Evolutionary conservation across 805 yeast genomes (phyloP).

Genomic region (Clavispora asparagi): DNA sequence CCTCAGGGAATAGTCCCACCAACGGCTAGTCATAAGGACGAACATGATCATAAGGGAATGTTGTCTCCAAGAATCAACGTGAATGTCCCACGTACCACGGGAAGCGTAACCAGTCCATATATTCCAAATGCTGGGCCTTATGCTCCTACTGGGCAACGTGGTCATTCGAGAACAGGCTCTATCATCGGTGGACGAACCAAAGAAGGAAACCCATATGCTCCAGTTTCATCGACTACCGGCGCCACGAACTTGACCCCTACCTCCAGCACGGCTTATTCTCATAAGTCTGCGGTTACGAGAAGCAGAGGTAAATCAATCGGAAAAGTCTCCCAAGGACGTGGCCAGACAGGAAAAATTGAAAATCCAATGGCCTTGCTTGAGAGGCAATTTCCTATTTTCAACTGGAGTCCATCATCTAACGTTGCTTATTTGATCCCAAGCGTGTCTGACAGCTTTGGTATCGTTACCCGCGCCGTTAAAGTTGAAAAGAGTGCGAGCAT

Average conservation of each 20-base stretch:
- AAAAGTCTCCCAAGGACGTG: conserved; percentile 1
- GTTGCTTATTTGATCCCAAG: conserved; percentile 25
- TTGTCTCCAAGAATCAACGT: background rate
- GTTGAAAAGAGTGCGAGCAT: conserved; percentile 21
- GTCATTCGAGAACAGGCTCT: conserved; percentile 38
- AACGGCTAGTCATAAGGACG: background rate
- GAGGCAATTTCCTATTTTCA: conserved; percentile 73
- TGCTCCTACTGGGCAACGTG: conserved; percentile 31
- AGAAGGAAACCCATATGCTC: conserved; percentile 35
- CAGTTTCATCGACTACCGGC: conserved; percentile 7
- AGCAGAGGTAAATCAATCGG: conserved; percentile 9
- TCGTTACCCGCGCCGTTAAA: conserved; percentile 23
- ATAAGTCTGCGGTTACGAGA: background rate
- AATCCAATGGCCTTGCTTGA: conserved; percentile 51
- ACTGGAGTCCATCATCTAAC: conserved; percentile 45
- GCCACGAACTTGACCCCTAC: background rate
- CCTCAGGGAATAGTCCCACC: background rate
- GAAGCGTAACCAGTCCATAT: conserved; percentile 28
- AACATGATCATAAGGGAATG: background rate
- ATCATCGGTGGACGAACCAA: conserved; percentile 36
- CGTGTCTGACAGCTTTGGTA: conserved; percentile 14
- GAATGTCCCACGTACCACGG: background rate
- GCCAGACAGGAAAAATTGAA: conserved; percentile 18
- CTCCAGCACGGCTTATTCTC: conserved; percentile 1
- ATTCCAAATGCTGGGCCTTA: conserved; percentile 42